These are phyloP conservation scores for Aspergillus pseudonomiae DNA, from an alignment of 2,329 filamentous ascomycete genomes.

Conservation along the genomic window DNA sequence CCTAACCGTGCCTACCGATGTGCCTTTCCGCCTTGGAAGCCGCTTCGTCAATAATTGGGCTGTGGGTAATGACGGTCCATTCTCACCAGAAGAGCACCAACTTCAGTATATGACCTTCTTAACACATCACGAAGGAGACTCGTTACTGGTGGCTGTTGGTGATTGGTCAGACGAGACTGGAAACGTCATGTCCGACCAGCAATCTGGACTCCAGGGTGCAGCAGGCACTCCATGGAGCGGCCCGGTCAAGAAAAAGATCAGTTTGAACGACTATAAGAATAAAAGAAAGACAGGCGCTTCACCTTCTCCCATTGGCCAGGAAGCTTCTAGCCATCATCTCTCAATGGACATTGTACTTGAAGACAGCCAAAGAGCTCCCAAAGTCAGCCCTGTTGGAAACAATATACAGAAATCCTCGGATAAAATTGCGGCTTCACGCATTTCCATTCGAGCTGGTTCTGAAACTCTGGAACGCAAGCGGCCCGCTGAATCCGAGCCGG, in stretches of 20 bases:
- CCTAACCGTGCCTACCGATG: conserved; percentile 50
- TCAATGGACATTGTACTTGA: conserved; percentile 21
- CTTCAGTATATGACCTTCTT: conserved; percentile 66
- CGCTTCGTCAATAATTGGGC: conserved; percentile 51
- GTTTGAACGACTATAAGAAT: conserved; percentile 62
- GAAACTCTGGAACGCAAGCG: conserved; percentile 32
- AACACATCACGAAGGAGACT: conserved; percentile 59
- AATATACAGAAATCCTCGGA: conserved; percentile 18
- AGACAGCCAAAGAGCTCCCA: conserved; percentile 25
- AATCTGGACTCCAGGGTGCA: conserved; percentile 40
- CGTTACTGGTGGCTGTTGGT: conserved; percentile 55
- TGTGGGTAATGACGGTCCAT: conserved; percentile 54
- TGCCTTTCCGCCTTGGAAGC: conserved; percentile 47
- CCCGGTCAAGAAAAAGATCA: conserved; percentile 63
- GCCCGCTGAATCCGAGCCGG: conserved; percentile 26
- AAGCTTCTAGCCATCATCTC: conserved; percentile 21
- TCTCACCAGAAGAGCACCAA: conserved; percentile 58
- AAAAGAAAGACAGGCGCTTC: conserved; percentile 48
- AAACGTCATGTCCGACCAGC: conserved; percentile 48
- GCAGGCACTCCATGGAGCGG: conserved; percentile 44
- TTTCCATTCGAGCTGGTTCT: conserved; percentile 16
- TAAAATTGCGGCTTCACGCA: conserved; percentile 15
- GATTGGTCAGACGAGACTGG: conserved; percentile 56
- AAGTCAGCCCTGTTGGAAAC: conserved; percentile 21
- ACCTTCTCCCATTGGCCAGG: conserved; percentile 29